A percentile compares a stretch with the other conserved stretches of the same genome.
These are phyloP conservation scores for Cryphonectria naterciae DNA, from an alignment of 2,329 filamentous ascomycete genomes.

Conservation along the genomic window DNA sequence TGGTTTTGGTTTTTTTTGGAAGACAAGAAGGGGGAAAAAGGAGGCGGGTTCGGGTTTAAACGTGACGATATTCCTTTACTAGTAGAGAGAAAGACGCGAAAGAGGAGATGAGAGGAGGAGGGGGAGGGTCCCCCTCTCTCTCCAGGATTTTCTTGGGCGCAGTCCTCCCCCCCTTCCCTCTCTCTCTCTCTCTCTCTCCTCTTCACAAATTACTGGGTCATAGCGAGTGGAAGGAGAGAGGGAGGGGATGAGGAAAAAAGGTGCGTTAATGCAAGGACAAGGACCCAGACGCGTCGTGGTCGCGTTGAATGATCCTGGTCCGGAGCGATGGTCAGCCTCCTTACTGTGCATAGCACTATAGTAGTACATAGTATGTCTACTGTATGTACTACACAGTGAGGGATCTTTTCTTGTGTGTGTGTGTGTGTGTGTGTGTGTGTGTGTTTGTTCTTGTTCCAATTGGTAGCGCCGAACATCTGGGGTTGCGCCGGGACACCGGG, in stretches of 20 bases:
- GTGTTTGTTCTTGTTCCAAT: slow-evolving; percentile 14
- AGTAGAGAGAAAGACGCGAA: neutral
- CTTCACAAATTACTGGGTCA: neutral
- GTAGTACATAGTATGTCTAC: neutral
- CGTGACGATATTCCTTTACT: neutral
- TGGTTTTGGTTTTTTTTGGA: neutral
- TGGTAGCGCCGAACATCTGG: neutral
- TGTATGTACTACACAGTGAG: no score
- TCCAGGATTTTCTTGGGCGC: no score
- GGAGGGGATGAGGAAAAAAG: no score
- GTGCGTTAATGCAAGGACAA: neutral
- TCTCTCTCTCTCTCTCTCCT: neutral
- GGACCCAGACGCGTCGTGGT: neutral
- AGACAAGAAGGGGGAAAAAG: neutral
- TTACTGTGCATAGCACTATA: neutral
- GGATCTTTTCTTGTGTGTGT: no score
- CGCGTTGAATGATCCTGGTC: slow-evolving; percentile 4
- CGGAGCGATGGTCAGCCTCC: neutral
- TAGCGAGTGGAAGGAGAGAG: no score
- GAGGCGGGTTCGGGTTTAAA: neutral
- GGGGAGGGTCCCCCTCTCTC: neutral
- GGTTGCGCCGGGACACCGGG: slow-evolving; percentile 8
- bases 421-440: neutral
- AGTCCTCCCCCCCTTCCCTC: no score
- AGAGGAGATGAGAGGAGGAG: neutral